Base-by-base conservation (phyloP, 106 monocot species). In the Dendrobium catenatum region DNA sequence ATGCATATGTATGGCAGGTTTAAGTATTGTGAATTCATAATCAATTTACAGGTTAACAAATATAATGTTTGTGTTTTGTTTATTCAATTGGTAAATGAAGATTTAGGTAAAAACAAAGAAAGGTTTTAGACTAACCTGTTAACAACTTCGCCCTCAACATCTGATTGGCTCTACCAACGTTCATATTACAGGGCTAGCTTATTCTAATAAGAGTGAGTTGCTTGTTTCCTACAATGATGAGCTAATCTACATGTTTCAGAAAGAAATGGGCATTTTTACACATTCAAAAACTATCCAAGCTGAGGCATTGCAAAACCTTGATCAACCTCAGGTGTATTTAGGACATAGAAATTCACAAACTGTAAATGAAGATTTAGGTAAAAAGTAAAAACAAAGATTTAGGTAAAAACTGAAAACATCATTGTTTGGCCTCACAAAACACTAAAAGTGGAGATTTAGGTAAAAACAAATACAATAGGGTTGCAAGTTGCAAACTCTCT, bases 151-250 rank as follows among this genome's bases (percentile, higher is more conserved):
- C 76, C 96, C 96, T 64, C 77, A 59, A 29, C 92, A 89, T 41
- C 82, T 96, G 20, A 87, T 86, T 20, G 83, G 82, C 61, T 86
- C 85, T 24, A 74, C 80, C 0, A 80, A 86, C 64, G 84, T 85
- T 72, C 90, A 89, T 79, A 91, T 94, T 66, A 97, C 94, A 37
- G 90, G 94, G n/a, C 81, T 97, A 78, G 85, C 92, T 49, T 97
- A 92, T 78, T 97, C 97, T 11, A 79, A 83, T 43, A 83, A 72
- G 20, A 94, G 94, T n/a, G 97, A 94, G 85, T 73, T 94, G 78
- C 88, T 94, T 20, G 88, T 92, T 64, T 92, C 97, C 5, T 97
- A 94, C 86, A 94, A 92, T 70, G 94, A 92, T 68, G 97, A 97
- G 72, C 85, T 89, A 37, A 77, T 92, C 40, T 97, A 94, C 81